Conservation (phyloP, 768 basidiomycete genomes). For the Porphyrellus cyaneotinctus region DNA sequence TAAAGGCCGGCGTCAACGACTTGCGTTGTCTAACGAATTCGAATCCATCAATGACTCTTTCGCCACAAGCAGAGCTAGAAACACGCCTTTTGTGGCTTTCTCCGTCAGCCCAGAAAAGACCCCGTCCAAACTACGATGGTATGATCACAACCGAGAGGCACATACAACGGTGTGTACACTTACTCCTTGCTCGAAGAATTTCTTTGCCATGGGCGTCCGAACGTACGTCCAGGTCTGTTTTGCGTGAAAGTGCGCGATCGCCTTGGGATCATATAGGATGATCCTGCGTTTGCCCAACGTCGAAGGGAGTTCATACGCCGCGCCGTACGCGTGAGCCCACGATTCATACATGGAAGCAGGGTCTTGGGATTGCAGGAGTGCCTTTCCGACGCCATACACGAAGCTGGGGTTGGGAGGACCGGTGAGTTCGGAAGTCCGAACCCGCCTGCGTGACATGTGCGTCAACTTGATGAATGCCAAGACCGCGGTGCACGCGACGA, state of each 20-base stretch:
- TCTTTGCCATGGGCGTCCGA: slow-evolving; percentile 33
- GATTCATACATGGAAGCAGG: slow-evolving; percentile 11
- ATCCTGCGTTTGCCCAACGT: slow-evolving; percentile 10
- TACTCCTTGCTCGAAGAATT: slow-evolving; percentile 30
- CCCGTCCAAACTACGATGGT: slow-evolving; percentile 22
- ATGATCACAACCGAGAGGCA: background rate
- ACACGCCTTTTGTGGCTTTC: slow-evolving; percentile 43
- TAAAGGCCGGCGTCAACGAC: slow-evolving; percentile 26
- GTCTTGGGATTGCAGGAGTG: slow-evolving; percentile 1
- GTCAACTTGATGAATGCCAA: slow-evolving; percentile 10
- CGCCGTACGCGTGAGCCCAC: slow-evolving; percentile 21
- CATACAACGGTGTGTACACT: background rate
- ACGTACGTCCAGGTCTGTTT: slow-evolving; percentile 34
- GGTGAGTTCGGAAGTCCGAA: slow-evolving; percentile 14
- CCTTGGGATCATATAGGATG: slow-evolving; percentile 40
- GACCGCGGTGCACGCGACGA: background rate
- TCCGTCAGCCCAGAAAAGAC: slow-evolving; percentile 31
- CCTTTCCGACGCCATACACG: slow-evolving; percentile 13
- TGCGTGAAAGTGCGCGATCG: slow-evolving; percentile 9
- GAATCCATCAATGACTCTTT: background rate
- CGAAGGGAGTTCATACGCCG: slow-evolving; percentile 8
- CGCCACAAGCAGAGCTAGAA: background rate
- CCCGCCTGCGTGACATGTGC: slow-evolving; percentile 2
- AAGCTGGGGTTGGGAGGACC: slow-evolving; percentile 18
- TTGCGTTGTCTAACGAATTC: slow-evolving; percentile 21